Conservation (phyloP, 2,329 filamentous ascomycete genomes). For the Penicillium hesseltinei region DNA sequence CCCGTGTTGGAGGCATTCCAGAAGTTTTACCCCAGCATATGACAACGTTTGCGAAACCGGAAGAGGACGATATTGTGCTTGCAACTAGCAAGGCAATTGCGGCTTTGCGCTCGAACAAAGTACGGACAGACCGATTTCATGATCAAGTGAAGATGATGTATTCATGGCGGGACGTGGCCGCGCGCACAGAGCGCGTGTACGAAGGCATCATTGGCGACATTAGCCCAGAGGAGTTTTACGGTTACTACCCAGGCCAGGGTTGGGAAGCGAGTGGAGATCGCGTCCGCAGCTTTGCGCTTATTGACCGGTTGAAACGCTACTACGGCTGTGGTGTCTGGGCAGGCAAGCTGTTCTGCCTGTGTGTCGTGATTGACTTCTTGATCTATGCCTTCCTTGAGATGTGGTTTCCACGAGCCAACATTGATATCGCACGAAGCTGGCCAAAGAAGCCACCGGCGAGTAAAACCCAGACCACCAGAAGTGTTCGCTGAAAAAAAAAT, state of each 20-base stretch:
- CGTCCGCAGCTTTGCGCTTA: constrained; percentile 84
- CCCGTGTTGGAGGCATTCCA: constrained; percentile 92
- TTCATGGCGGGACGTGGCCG: constrained; percentile 93
- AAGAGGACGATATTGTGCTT: constrained; percentile 89
- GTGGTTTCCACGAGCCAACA: constrained; percentile 77
- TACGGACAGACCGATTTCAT: constrained; percentile 91
- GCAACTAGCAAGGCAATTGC: constrained; percentile 89
- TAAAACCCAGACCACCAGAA: constrained; percentile 3
- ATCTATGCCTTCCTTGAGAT: constrained; percentile 86
- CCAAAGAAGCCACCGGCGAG: constrained; percentile 63
- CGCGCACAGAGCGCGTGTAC: constrained; percentile 92
- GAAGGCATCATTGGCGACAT: constrained; percentile 87
- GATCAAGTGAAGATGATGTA: constrained; percentile 99
- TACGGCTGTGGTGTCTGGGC: constrained; percentile 99
- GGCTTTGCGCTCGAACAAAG: constrained; percentile 77
- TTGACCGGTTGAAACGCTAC: constrained; percentile 92
- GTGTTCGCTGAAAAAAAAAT: not conserved
- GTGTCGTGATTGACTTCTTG: constrained; percentile 89
- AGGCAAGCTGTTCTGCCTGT: constrained; percentile 93
- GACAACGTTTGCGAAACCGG: constrained; percentile 95
- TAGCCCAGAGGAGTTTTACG: constrained; percentile 83
- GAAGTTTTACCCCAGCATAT: constrained; percentile 95
- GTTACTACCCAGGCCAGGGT: constrained; percentile 66
- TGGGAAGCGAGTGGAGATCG: constrained; percentile 71
- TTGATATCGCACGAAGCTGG: constrained; percentile 90